Evolutionary conservation across 1,284 basidiomycete species (phyloP), one percentile per base, ranked within the genome.

Genomic region (Tilletia setariae): DNA sequence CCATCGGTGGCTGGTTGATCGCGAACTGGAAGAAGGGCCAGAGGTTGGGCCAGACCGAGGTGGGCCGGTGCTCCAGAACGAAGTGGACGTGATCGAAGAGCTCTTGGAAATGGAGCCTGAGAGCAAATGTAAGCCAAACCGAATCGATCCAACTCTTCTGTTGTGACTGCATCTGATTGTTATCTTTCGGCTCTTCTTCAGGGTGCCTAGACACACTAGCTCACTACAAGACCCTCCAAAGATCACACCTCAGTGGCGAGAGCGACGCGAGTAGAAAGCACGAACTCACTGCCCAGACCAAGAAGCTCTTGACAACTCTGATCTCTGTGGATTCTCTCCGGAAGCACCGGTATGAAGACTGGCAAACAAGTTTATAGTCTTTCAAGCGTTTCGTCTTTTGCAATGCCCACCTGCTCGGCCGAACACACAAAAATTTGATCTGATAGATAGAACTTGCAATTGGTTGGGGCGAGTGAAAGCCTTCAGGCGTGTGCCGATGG

Each of bases 1-100:
- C 82, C 96, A 98, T 79, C 88, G 93, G 19, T 98, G 95, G 94
- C 87, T 99, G 0, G 86, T 98, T 63, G 92, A 91, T 28, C 25
- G 23, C 13, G 56, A 61, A 30, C 35, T 47, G 13, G 49, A 42
- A 7, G 44, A 47, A 3, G 44, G 25, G 30, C 8, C 13, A 21
- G 67, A 15, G 23, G 35, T 49, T 3, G 25, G 42, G 23, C 25
- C 30, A 65, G 25, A 9, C 46, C 64, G 49, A 2, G 47, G 56
- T 11, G 19, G n/a, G 9, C 25, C 23, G 0, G 80, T 90, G 2
- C 83, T 98, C 7, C 84, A 87, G 64, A 86, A 89, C n/a, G 95
- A 99, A 83, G 90, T 98, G 42, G 77, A 79, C 0, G 86, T 88
- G 4, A 94, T 98, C 65, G 85, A 90, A 74, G 93, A 96, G 74